phyloP scores from a whole-genome alignment of 768 basidiomycete genomes.

The Flagelloscypha sp. region DNA sequence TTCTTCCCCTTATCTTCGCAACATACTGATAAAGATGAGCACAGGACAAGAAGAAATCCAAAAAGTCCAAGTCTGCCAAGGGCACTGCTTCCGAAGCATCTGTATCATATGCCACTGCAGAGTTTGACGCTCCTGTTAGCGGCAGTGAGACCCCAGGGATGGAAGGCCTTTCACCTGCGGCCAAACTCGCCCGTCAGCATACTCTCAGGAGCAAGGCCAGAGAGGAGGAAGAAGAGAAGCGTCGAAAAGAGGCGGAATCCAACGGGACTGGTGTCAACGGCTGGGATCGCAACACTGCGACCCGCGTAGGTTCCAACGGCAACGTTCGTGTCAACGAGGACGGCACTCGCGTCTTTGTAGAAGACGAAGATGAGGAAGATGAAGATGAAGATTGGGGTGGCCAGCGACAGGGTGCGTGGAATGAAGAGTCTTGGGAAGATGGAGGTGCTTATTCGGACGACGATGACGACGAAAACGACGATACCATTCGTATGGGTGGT shows the following conservation, averaged over 20 bases:
- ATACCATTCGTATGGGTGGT: conserved; percentile 65
- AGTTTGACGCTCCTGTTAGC: conserved; percentile 57
- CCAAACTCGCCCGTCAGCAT: conserved; percentile 82
- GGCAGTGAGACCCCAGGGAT: conserved; percentile 39
- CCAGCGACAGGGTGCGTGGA: too few relatives aligned
- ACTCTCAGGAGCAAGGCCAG: conserved; percentile 84
- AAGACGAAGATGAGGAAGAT: conserved; percentile 67
- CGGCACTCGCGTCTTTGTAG: conserved; percentile 54
- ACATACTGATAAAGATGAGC: conserved; percentile 34
- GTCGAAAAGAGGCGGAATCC: conserved; percentile 43
- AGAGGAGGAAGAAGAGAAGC: conserved; percentile 59
- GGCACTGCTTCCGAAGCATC: conserved; percentile 57
- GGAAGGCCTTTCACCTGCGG: conserved; percentile 82
- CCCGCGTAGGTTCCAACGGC: conserved; percentile 36
- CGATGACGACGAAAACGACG: conserved; percentile 60
- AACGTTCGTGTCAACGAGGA: conserved; percentile 50
- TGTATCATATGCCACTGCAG: conserved; percentile 77
- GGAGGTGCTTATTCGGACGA: too few relatives aligned
- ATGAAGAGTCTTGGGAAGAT: too few relatives aligned
- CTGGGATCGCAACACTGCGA: conserved; percentile 81
- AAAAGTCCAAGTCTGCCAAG: conserved; percentile 51
- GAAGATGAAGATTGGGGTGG: conserved; percentile 76
- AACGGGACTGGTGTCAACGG: conserved; percentile 43
- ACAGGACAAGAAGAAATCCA: conserved; percentile 43
- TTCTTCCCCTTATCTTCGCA: too few relatives aligned